Evolutionary conservation across 345 rosid species (phyloP).

Genomic region (Rubroshorea leprosula): DNA sequence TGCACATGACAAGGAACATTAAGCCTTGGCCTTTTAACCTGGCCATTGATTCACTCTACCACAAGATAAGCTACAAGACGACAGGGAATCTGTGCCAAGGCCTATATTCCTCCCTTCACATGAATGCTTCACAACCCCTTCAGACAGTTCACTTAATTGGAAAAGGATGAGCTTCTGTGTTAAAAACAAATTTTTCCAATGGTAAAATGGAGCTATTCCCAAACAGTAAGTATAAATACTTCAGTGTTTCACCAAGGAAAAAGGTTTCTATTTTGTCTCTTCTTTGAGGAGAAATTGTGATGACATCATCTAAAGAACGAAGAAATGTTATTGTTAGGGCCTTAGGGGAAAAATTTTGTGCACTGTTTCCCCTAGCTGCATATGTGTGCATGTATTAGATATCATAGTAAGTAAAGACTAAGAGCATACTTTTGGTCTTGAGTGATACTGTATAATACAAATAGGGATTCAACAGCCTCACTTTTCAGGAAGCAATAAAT

Average conservation of each 20-base stretch:
- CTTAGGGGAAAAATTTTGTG: conserved; percentile 60
- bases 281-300: conserved; percentile 63
- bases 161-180: conserved; percentile 92
- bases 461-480: conserved; percentile 94
- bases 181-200: conserved; percentile 77
- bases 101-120: conserved; percentile 9
- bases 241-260: conserved; percentile 85
- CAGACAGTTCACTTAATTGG: conserved; percentile 46
- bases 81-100: not conserved
- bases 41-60: not conserved
- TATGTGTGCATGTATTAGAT: not conserved
- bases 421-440: conserved; percentile 65
- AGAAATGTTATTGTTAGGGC: conserved; percentile 35
- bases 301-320: conserved; percentile 26
- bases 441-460: conserved; percentile 79
- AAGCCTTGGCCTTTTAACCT: not conserved
- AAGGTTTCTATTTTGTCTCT: conserved; percentile 97
- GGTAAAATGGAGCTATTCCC: conserved; percentile 67
- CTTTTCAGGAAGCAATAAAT: conserved; percentile 93
- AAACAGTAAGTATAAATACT: conserved; percentile 86
- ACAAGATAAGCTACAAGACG: not conserved
- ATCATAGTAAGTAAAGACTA: conserved; percentile 4
- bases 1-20: not conserved
- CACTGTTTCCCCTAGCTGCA: conserved; percentile 21
- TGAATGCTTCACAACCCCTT: conserved; percentile 6